Conservation (phyloP, 1,139 yeast genomes). For the Geotrichum aggregatum region DNA sequence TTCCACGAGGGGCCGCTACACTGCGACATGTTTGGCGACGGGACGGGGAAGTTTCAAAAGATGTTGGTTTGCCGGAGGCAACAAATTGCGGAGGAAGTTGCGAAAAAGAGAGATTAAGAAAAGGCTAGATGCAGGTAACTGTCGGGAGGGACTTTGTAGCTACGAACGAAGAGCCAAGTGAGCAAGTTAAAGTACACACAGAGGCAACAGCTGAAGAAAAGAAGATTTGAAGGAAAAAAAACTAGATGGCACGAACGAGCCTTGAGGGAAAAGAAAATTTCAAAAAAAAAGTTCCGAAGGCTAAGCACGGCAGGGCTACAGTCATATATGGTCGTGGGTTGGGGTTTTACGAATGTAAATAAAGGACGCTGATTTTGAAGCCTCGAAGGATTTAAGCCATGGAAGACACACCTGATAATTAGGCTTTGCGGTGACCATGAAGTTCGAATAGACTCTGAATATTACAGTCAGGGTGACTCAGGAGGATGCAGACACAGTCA, state of each 20-base stretch:
- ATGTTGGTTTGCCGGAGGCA: not conserved
- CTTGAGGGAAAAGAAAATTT: not conserved
- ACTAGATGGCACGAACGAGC: not conserved
- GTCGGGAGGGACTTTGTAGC: not conserved
- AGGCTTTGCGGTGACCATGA: too few species aligned
- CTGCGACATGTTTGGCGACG: slow-evolving; percentile 8
- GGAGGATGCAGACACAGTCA: too few species aligned
- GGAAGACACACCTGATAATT: too few species aligned
- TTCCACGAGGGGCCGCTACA: slow-evolving; percentile 33
- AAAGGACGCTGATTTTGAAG: too few species aligned
- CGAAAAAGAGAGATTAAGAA: not conserved
- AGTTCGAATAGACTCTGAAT: too few species aligned
- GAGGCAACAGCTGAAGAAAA: not conserved
- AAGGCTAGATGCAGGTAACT: not conserved
- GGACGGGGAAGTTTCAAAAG: not conserved
- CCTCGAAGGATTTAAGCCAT: too few species aligned
- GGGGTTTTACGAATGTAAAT: too few species aligned
- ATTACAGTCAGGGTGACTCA: too few species aligned
- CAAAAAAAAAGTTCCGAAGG: not conserved
- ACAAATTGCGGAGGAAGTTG: not conserved
- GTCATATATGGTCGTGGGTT: too few species aligned
- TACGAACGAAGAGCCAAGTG: not conserved
- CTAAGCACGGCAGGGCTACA: not conserved
- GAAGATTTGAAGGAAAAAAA: not conserved
- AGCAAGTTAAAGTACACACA: not conserved